These are phyloP conservation scores for Talaromyces sp. DNA, from an alignment of 2,329 filamentous ascomycete species.

Conservation along the genomic window DNA sequence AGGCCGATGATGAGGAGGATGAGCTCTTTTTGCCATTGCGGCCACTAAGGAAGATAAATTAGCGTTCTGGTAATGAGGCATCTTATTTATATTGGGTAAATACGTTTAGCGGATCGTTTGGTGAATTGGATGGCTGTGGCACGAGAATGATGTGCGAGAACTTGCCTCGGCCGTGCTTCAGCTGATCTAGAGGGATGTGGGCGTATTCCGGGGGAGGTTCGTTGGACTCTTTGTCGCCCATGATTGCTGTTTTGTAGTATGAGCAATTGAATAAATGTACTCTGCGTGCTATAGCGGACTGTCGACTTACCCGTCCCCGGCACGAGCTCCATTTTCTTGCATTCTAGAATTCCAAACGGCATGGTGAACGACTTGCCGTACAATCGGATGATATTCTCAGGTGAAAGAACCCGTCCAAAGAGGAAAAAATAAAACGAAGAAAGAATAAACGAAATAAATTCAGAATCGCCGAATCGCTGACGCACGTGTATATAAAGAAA, in stretches of 20 bases:
- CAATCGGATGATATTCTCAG: background rate
- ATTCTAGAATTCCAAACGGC: constrained; percentile 9
- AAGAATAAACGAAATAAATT: background rate
- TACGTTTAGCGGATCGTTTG: constrained; percentile 8
- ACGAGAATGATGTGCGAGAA: constrained; percentile 8
- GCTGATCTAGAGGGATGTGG: constrained; percentile 1
- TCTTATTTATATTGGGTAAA: background rate
- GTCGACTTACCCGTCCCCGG: constrained; percentile 7
- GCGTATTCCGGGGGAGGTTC: constrained; percentile 4
- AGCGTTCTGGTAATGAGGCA: background rate
- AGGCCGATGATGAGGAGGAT: constrained; percentile 10
- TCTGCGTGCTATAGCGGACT: background rate
- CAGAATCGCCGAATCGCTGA: background rate
- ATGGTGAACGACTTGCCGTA: background rate
- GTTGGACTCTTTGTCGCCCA: background rate
- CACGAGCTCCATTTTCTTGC: constrained; percentile 9
- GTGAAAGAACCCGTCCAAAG: background rate
- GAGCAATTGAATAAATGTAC: background rate
- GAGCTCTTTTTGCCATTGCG: constrained; percentile 8
- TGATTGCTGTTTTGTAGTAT: background rate
- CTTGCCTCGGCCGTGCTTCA: constrained; percentile 4
- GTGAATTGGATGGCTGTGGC: constrained; percentile 6
- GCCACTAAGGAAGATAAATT: constrained; percentile 1
- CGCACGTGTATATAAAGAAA: background rate
- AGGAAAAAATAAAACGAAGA: background rate